These are phyloP conservation scores for Flaveria bidentis DNA, from an alignment of 129 eudicot species.

Conservation along the genomic window DNA sequence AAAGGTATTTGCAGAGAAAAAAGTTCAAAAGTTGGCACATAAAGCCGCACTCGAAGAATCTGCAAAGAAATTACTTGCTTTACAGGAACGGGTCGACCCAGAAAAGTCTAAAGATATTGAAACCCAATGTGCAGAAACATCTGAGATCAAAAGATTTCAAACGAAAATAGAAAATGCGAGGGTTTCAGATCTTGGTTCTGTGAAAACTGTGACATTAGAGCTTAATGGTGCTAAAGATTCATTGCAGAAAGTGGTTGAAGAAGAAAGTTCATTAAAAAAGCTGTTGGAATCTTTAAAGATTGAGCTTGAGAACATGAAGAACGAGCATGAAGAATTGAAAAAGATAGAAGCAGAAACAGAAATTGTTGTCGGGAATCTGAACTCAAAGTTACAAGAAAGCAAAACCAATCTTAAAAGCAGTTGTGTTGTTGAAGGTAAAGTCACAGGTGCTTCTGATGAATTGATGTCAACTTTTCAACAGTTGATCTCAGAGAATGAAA, in stretches of 20 bases:
- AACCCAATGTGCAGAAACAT: constrained; percentile 51
- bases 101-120: constrained; percentile 49
- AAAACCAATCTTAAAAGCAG: constrained; percentile 68
- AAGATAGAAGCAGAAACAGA: constrained; percentile 76
- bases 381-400: constrained; percentile 69
- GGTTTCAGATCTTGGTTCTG: constrained; percentile 66
- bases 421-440: constrained; percentile 58
- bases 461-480: constrained; percentile 62
- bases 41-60: constrained; percentile 72
- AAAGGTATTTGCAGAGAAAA: constrained; percentile 59
- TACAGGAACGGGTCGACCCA: constrained; percentile 64
- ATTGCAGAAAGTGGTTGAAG: constrained; percentile 67
- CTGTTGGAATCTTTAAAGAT: constrained; percentile 64
- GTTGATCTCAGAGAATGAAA: constrained; percentile 60
- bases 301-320: constrained; percentile 62
- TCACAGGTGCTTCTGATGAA: constrained; percentile 63
- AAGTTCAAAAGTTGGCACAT: constrained; percentile 54
- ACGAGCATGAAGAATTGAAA: constrained; percentile 66
- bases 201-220: constrained; percentile 56
- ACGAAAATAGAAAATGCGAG: constrained; percentile 49
- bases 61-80: constrained; percentile 51
- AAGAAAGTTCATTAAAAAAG: constrained; percentile 60
- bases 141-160: constrained; percentile 52
- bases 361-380: constrained; percentile 61
- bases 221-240: constrained; percentile 85